A percentile compares a stretch with the other conserved stretches of the same genome.
Conservation (phyloP, 2,329 filamentous ascomycete species). For the Aspergillus alliaceus region DNA sequence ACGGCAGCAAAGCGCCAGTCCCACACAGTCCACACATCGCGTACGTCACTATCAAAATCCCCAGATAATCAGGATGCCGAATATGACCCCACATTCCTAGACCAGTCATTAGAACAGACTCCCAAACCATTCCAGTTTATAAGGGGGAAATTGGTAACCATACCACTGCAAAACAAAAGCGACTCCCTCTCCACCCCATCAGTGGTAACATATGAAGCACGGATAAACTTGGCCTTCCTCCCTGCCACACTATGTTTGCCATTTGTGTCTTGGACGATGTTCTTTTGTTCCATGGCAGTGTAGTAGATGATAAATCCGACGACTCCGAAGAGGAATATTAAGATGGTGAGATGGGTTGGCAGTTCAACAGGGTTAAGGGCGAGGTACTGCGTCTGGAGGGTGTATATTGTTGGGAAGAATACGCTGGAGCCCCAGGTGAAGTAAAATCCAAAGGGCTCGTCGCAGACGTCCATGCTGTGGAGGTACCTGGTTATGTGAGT, state of each 20-base stretch:
- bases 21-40: background rate
- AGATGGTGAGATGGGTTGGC: background rate
- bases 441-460: background rate
- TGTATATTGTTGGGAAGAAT: background rate
- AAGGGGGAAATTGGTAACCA: too few relatives aligned
- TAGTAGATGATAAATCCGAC: background rate
- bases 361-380: background rate
- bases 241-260: too few relatives aligned
- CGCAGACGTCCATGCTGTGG: background rate
- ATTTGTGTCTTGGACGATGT: background rate
- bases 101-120: background rate
- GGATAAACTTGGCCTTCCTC: background rate
- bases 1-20: background rate
- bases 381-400: background rate
- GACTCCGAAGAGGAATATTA: background rate
- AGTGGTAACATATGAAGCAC: background rate
- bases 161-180: background rate
- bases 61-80: background rate
- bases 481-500: background rate
- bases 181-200: background rate
- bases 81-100: background rate
- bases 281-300: background rate
- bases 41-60: background rate
- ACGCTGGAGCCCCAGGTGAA: background rate
- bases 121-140: too few relatives aligned